Evolutionary conservation across 164 flowering plant species (phyloP), one percentile per base, ranked within the genome.

Genomic region (Stephania japonica): DNA sequence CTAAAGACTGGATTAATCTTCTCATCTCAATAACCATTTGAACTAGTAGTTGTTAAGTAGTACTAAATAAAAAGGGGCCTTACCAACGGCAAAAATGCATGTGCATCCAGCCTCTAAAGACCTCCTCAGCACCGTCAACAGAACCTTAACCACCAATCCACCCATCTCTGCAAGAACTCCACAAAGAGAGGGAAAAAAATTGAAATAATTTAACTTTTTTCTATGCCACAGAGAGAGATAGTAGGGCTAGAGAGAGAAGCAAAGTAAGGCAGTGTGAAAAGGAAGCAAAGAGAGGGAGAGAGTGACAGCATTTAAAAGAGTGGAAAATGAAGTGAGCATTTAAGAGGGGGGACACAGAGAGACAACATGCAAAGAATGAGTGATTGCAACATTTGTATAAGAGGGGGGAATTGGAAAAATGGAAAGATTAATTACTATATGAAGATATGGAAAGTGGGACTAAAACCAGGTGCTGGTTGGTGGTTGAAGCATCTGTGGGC

Each of bases 21-120:
- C 38, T 2, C 38, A 32, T 32, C 38, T 32, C 38, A 32, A 32
- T 32, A 32, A 32, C 38, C 38, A 32, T 32, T 32, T 32, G 38
- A 32, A 32, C 38, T 32, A 32, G 38, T 32, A 32, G 3, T 32
- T 32, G 38, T 32, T 32, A 0, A 4, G n/a, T n/a, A 32, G 38
- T 32, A 32, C 38, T 32, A 32, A 2, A 32, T n/a, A 5, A 38
- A 72, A 62, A 63, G 24, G 16, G 73, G 43, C 21, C 75, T 50
- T 81, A 87, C 90, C 89, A 41, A 86, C 43, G 24, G 88, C 87
- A 78, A 86, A 76, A 75, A 79, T 70, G 77, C 85, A 87, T 42
- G 87, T 84, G 65, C 84, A 23, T 7, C 79, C 80, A 72, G 77
- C 87, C 70, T 72, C 47, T 23, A 71, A 63, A 73, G 68, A 69